A percentile compares a stretch with the other conserved stretches of the same genome.
Evolutionary conservation across 164 flowering plant species (phyloP).

Genomic region (Vitis amurensis): DNA sequence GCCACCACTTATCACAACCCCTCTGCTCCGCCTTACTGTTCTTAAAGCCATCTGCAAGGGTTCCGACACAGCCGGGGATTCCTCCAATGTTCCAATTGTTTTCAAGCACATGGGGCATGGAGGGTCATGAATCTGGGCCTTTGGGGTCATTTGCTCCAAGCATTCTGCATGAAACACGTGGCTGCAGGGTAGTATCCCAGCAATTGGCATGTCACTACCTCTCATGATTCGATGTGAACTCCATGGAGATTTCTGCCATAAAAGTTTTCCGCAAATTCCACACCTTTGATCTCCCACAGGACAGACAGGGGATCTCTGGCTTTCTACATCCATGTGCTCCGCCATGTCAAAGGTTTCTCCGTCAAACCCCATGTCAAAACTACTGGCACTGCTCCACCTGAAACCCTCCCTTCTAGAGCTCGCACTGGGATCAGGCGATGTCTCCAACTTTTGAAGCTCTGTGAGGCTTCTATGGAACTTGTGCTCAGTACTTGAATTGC

Average conservation of each 20-base stretch:
- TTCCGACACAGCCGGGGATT: slow-evolving; percentile 30
- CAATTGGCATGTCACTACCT: slow-evolving; percentile 46
- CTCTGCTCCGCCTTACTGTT: slow-evolving; percentile 28
- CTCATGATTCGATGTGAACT: slow-evolving; percentile 43
- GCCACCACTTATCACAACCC: slow-evolving; percentile 19
- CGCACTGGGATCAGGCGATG: slow-evolving; percentile 39
- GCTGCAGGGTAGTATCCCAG: slow-evolving; percentile 48
- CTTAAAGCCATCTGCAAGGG: slow-evolving; percentile 38
- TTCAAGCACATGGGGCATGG: slow-evolving; percentile 50
- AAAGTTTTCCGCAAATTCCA: slow-evolving; percentile 39
- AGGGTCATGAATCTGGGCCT: slow-evolving; percentile 43
- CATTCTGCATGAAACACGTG: slow-evolving; percentile 62
- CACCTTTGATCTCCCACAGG: slow-evolving; percentile 33
- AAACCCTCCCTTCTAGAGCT: slow-evolving; percentile 50
- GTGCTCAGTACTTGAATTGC: slow-evolving; percentile 21
- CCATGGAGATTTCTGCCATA: slow-evolving; percentile 52
- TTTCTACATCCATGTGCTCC: slow-evolving; percentile 25
- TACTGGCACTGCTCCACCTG: slow-evolving; percentile 54
- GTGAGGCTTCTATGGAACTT: slow-evolving; percentile 37
- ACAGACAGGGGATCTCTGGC: slow-evolving; percentile 16
- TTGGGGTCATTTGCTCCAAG: slow-evolving; percentile 49
- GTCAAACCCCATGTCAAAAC: slow-evolving; percentile 42
- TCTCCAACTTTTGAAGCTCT: slow-evolving; percentile 36
- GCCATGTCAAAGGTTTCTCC: slow-evolving; percentile 34
- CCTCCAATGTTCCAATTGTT: slow-evolving; percentile 17